A percentile compares a stretch with the other conserved stretches of the same genome.
Conservation (phyloP, 768 basidiomycete species). For the Paxillus ammoniavirescens region DNA sequence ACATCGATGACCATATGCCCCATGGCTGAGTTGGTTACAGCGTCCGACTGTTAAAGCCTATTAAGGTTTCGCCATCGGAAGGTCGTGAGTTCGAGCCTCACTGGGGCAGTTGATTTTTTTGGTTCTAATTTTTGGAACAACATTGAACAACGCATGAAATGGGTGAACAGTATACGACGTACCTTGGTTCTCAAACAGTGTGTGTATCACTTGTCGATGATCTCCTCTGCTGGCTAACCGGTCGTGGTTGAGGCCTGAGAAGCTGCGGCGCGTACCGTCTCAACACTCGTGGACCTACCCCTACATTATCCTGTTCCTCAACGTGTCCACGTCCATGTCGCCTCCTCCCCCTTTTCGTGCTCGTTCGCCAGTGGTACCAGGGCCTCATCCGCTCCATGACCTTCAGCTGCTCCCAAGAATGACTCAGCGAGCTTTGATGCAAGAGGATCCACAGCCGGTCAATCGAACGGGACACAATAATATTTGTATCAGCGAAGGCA, state of each 20-base stretch:
- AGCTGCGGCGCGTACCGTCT: conserved; percentile 61
- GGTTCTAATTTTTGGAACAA: too few species aligned
- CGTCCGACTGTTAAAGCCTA: conserved; percentile 43
- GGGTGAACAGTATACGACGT: too few species aligned
- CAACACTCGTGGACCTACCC: conserved; percentile 58
- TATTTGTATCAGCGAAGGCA: conserved; percentile 33
- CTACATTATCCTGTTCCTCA: conserved; percentile 71
- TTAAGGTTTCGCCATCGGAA: conserved; percentile 35
- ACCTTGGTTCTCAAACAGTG: too few species aligned
- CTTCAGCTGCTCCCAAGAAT: conserved; percentile 40
- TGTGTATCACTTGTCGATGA: too few species aligned
- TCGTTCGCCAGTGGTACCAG: conserved; percentile 42
- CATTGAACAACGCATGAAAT: too few species aligned
- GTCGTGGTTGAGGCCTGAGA: conserved; percentile 60
- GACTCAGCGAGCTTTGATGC: conserved; percentile 53
- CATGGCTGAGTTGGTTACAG: conserved; percentile 54
- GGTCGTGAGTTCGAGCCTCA: conserved; percentile 55
- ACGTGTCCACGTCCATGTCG: conserved; percentile 60
- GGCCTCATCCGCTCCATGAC: conserved; percentile 29
- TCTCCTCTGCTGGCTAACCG: conserved; percentile 31
- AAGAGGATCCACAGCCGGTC: conserved; percentile 36
- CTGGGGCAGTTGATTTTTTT: conserved; percentile 39
- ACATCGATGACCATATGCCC: conserved; percentile 30
- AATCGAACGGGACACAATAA: conserved; percentile 19
- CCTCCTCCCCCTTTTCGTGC: conserved; percentile 52